Evolutionary conservation across 306 rosid species (phyloP), one percentile per base, ranked within the genome.

Genomic region (Pachyrhizus erosus): DNA sequence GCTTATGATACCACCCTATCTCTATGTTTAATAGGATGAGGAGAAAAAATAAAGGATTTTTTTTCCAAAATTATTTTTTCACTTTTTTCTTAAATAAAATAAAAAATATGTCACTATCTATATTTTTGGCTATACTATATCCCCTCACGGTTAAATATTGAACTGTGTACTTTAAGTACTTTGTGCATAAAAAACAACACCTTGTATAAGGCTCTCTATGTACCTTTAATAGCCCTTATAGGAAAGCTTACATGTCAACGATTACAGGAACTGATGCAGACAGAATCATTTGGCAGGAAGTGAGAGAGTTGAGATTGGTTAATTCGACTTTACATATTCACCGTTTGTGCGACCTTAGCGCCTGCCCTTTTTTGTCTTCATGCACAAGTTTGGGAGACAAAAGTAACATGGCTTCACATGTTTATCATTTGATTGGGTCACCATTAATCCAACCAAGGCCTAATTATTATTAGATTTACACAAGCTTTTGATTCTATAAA

Each of bases 371-470:
- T 87, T 84, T 85, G 90, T 85, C 85, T 79, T 66, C 2, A 51
- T 60, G 21, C 43, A 54, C 70, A 83, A 55, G 20, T 65, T 58
- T 52, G 9, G 78, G 79, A 74, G 87, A 87, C 91, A 87, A 87
- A 80, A 84, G 88, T 86, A 85, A 91, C 97, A 86, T 92, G 92
- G 79, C 82, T 73, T 80, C 90, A 89, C 92, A 86, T 87, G 92
- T 77, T 75, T 43, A 61, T 76, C 71, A 62, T 55, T 83, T 81
- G 4, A 64, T 74, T 68, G 74, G 79, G 75, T 77, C 85, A 46
- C 49, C 43, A 39, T 70, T 55, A 81, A 34, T 85, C 87, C 78
- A 67, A 64, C 5, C 7, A 75, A 52, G 11, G 37, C 71, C 87
- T 70, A 0, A n/a, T n/a, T n/a, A n/a, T n/a, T n/a, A n/a, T n/a